These are phyloP conservation scores for Blastobotrys malaysiensis DNA, from an alignment of 1,139 yeast genomes.

Conservation along the genomic window DNA sequence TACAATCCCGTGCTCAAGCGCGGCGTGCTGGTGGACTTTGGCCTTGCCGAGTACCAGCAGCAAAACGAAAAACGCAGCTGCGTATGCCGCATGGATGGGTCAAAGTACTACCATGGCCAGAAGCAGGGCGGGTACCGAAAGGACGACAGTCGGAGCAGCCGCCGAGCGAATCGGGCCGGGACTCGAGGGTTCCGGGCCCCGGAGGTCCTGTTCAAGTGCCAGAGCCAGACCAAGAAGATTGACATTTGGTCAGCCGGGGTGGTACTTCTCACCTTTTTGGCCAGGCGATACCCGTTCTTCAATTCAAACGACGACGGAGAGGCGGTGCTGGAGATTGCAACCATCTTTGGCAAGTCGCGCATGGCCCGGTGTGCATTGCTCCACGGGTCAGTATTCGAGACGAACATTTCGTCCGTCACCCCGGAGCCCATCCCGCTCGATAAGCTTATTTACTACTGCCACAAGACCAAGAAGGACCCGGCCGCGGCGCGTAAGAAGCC, in stretches of 20 bases:
- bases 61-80: conserved; percentile 15
- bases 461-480: conserved; percentile 13
- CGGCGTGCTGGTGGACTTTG: conserved; percentile 90
- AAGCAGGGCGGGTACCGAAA: conserved; percentile 31
- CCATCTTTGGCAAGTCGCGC: conserved; percentile 74
- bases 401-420: conserved; percentile 46
- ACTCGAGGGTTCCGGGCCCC: conserved; percentile 97
- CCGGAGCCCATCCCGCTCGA: conserved; percentile 34
- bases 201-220: conserved; percentile 83
- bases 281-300: conserved; percentile 78
- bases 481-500: conserved; percentile 10
- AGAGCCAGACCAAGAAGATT: conserved; percentile 72
- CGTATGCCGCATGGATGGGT: conserved; percentile 20
- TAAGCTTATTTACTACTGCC: conserved; percentile 37
- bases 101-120: conserved; percentile 14
- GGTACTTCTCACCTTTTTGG: conserved; percentile 63
- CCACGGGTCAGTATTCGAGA: conserved; percentile 86
- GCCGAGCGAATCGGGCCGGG: conserved; percentile 96
- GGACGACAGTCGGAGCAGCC: conserved; percentile 56
- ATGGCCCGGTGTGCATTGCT: conserved; percentile 72
- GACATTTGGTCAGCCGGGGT: conserved; percentile 95
- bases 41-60: conserved; percentile 62
- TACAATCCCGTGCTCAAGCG: conserved; percentile 69
- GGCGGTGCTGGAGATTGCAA: conserved; percentile 77
- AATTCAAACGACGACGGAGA: conserved; percentile 90